Base-by-base conservation (phyloP, 1,284 basidiomycete genomes). In the Singerocomus inundabilis region DNA sequence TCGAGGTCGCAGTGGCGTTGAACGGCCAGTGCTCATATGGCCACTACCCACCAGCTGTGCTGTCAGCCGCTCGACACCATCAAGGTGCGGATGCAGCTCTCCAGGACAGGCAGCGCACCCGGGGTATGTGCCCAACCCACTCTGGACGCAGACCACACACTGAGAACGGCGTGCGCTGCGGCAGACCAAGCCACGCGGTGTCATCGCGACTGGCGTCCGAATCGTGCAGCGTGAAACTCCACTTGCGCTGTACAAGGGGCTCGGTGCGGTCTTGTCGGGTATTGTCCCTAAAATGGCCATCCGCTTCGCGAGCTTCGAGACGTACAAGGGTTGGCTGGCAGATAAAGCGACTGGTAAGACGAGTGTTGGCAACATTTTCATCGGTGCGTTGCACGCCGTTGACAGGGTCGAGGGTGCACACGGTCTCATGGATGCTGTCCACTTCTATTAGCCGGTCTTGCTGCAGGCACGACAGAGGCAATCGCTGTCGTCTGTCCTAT, bases 231-330 rank as follows among this genome's bases (percentile, higher is more conserved):
- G 94, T 41, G 96, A 99, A 74, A 96, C 94, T 5, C 91, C 93
- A 0, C 81, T 98, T 16, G 97, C 97, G 15, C 75, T 99, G 35
- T 99, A 99, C 83, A 99, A 99, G 71, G 97, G 95, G 63, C 83
- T 99, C 36, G 96, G 96, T 34, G 96, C 96, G n/a, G 96, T 99
- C 32, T 77, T 97, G 21, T 90, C 93, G 11, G 94, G 94, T 28
- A 99, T 99, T 68, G 93, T 98, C 2, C 97, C 97, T 5, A 99
- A 99, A 77, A 99, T 99, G 97, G 94, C 94, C 46, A 98, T 96
- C 67, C 91, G 97, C 36, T 99, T 99, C 70, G 95, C 97, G 34
- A 93, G 90, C 68, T 99, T 99, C 68, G 96, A 99, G 75, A 76
- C 82, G 48, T 99, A 99, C 81, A 97, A 98, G 72, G 77, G 71